Percentiles rank a stretch among this genome's conserved stretches.
Conservation (phyloP, 108 stramenopile species). For the Pseudonitzschia pungens region DNA sequence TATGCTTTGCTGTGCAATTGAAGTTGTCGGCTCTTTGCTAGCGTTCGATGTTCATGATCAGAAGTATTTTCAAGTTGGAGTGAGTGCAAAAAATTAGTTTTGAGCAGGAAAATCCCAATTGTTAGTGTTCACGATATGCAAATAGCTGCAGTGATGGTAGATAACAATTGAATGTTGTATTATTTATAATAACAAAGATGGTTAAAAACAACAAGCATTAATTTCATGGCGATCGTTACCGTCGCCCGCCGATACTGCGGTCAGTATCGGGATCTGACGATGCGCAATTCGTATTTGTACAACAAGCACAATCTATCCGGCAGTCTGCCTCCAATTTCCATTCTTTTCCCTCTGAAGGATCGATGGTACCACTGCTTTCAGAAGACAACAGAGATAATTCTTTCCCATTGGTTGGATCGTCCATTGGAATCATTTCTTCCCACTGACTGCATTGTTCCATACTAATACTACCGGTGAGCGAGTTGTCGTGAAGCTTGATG, state of each 20-base stretch:
- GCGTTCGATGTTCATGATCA: too few relatives aligned
- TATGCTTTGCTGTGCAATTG: background rate
- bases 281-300: background rate
- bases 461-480: conserved; percentile 11
- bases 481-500: conserved; percentile 17
- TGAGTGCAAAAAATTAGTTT: too few relatives aligned
- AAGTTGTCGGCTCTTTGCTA: background rate
- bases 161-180: background rate
- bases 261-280: background rate
- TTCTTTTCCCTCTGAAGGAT: background rate
- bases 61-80: too few relatives aligned
- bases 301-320: conserved; percentile 11
- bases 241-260: background rate
- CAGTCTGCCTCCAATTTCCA: conserved; percentile 1
- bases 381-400: background rate
- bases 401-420: background rate
- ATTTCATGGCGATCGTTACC: background rate
- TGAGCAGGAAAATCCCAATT: too few relatives aligned
- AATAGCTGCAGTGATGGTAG: background rate
- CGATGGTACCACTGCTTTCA: background rate
- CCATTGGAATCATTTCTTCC: background rate
- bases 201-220: background rate
- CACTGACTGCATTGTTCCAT: conserved; percentile 7
- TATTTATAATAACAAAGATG: too few relatives aligned
- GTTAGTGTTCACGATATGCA: too few relatives aligned